These are phyloP conservation scores for Phytophthora fragariaefolia DNA, from an alignment of 352 stramenopile genomes.

Conservation along the genomic window DNA sequence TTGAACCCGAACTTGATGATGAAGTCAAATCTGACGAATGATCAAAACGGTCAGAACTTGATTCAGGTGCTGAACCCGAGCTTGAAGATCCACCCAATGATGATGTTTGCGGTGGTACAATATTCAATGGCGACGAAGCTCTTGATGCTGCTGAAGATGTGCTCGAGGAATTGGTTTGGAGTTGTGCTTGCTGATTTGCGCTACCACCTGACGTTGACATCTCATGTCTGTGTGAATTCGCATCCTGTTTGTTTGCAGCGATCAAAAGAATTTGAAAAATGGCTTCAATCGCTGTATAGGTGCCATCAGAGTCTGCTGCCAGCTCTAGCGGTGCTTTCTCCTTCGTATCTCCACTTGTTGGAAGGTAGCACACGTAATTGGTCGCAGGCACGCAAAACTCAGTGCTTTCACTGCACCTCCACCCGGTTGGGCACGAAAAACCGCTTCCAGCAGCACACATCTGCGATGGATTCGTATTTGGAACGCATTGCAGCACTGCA, in stretches of 20 bases:
- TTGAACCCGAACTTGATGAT: not conserved
- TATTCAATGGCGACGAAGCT: not conserved
- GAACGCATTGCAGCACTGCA: constrained; percentile 28
- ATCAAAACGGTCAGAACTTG: constrained; percentile 8
- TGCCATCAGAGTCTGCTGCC: constrained; percentile 29
- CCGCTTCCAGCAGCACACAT: constrained; percentile 12
- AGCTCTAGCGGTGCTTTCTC: constrained; percentile 28
- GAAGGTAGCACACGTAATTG: constrained; percentile 51
- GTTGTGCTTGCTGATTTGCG: constrained; percentile 6
- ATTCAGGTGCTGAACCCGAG: not conserved
- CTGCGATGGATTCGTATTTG: constrained; percentile 7
- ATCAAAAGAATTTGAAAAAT: constrained; percentile 50
- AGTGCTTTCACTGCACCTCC: constrained; percentile 32
- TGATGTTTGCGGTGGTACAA: not conserved
- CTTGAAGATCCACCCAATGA: not conserved
- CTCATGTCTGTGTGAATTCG: not conserved
- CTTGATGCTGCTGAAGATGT: not conserved
- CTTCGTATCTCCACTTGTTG: not conserved
- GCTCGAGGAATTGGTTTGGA: constrained; percentile 1
- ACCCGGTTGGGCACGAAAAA: constrained; percentile 37
- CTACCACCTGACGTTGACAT: constrained; percentile 9
- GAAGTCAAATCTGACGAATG: not conserved
- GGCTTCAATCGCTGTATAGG: constrained; percentile 37
- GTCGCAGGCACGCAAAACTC: constrained; percentile 33
- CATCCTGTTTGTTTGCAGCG: constrained; percentile 19